Percentiles rank a stretch among this genome's conserved stretches.
Evolutionary conservation across 129 eudicot genomes (phyloP).

Genomic region (Chrysanthemum makinoi): DNA sequence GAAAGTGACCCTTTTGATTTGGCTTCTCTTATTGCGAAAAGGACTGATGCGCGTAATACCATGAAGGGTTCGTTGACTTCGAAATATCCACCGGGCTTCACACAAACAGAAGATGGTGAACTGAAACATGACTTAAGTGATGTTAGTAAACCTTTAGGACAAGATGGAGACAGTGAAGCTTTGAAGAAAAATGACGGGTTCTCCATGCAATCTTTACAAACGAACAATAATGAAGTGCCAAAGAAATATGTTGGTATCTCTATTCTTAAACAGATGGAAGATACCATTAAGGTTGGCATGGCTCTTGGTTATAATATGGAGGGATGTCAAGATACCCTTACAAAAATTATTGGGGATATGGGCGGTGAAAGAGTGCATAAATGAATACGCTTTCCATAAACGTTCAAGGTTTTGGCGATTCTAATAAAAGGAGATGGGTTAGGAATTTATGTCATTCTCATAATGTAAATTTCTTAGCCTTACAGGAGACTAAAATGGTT

Average conservation of each 20-base stretch:
- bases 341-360: background rate
- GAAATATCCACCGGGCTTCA: background rate
- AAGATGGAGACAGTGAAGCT: background rate
- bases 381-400: background rate
- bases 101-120: background rate
- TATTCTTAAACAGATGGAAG: background rate
- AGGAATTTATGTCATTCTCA: background rate
- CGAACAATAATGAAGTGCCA: background rate
- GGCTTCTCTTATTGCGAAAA: background rate
- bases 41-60: background rate
- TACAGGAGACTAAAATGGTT: background rate
- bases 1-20: background rate
- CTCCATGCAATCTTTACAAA: background rate
- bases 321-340: background rate
- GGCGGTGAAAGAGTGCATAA: background rate
- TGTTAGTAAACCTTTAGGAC: background rate
- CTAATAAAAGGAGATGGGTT: no score
- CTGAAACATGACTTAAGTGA: background rate
- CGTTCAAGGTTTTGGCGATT: background rate
- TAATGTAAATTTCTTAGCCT: background rate
- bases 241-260: background rate
- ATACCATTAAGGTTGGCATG: background rate
- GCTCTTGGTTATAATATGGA: background rate
- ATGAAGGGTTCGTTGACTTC: background rate
- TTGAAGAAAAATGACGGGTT: background rate